These are phyloP conservation scores for Nidula microcarpa DNA, from an alignment of 768 basidiomycete genomes.

Conservation along the genomic window DNA sequence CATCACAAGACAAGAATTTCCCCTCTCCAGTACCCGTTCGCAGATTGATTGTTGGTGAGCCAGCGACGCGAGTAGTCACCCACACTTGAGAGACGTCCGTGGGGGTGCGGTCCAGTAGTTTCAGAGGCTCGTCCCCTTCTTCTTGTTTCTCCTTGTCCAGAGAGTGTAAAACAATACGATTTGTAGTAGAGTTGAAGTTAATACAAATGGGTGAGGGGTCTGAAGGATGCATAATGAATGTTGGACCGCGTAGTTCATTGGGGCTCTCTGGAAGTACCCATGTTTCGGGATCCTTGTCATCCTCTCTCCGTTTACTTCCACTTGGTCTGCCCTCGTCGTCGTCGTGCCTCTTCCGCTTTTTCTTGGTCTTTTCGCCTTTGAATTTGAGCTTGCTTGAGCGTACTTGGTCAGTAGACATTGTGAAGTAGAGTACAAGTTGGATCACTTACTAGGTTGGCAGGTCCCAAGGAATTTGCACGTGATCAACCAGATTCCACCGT, in stretches of 20 bases:
- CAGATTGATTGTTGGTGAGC: slow-evolving; percentile 80
- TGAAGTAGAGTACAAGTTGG: too few relatives aligned
- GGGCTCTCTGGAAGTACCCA: slow-evolving; percentile 78
- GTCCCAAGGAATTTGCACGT: too few relatives aligned
- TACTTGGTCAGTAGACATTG: slow-evolving; percentile 33
- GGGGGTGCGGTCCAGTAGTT: slow-evolving; percentile 65
- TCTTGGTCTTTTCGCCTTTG: slow-evolving; percentile 84
- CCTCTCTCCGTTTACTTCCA: slow-evolving; percentile 45
- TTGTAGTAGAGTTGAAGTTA: slow-evolving; percentile 76
- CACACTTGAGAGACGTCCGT: slow-evolving; percentile 87
- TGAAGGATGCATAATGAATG: slow-evolving; percentile 80
- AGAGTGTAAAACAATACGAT: slow-evolving; percentile 61
- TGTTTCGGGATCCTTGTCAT: slow-evolving; percentile 65
- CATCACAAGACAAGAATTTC: slow-evolving; percentile 87
- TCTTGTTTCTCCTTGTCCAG: slow-evolving; percentile 59
- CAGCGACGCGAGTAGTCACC: slow-evolving; percentile 85
- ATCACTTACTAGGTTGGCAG: too few relatives aligned
- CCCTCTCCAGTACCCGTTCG: slow-evolving; percentile 86
- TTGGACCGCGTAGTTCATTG: slow-evolving; percentile 81
- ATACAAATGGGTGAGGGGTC: slow-evolving; percentile 75
- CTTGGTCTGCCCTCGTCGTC: slow-evolving; percentile 43
- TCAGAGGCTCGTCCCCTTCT: slow-evolving; percentile 36
- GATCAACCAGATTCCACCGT: slow-evolving; percentile 17
- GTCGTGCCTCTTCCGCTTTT: slow-evolving; percentile 73
- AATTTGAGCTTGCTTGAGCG: slow-evolving; percentile 80